phyloP scores from a whole-genome alignment of 116 monocot species.

The Iris pallida region DNA sequence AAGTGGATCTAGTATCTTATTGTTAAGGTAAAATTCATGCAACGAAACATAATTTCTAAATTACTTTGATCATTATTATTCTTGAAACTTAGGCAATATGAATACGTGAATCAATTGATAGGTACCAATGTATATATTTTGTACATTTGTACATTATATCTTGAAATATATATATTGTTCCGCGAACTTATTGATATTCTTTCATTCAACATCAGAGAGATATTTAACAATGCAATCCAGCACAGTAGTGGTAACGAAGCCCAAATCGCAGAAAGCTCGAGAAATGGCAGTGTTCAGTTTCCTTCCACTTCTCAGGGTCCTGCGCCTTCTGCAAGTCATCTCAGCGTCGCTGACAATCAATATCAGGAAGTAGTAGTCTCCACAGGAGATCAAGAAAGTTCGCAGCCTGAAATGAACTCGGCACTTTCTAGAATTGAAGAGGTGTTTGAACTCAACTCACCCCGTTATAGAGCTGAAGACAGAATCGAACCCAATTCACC shows the following conservation, averaged over 20 bases:
- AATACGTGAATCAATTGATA: too few relatives aligned
- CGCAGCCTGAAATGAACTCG: conserved; percentile 7
- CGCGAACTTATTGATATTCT: too few relatives aligned
- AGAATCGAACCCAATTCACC: neutral
- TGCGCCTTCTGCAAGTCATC: neutral
- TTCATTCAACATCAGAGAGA: conserved; percentile 4
- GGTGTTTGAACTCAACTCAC: neutral
- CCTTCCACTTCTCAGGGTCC: neutral
- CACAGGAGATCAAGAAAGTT: conserved; percentile 10
- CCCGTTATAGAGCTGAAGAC: neutral
- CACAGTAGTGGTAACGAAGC: neutral
- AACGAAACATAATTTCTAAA: neutral
- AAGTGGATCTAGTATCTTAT: conserved; percentile 18
- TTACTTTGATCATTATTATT: too few relatives aligned
- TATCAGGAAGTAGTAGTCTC: conserved; percentile 11
- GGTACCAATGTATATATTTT: too few relatives aligned
- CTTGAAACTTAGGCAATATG: too few relatives aligned
- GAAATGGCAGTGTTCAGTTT: neutral
- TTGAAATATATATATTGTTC: too few relatives aligned
- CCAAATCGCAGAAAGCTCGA: neutral
- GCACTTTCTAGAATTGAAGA: conserved; percentile 23
- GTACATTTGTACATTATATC: too few relatives aligned
- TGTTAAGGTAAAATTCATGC: conserved; percentile 26
- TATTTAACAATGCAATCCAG: conserved; percentile 10
- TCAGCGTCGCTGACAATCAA: conserved; percentile 2